Evolutionary conservation across 768 basidiomycete genomes (phyloP), one percentile per base, ranked within the genome.

Genomic region (Macrolepiota albuminosa): DNA sequence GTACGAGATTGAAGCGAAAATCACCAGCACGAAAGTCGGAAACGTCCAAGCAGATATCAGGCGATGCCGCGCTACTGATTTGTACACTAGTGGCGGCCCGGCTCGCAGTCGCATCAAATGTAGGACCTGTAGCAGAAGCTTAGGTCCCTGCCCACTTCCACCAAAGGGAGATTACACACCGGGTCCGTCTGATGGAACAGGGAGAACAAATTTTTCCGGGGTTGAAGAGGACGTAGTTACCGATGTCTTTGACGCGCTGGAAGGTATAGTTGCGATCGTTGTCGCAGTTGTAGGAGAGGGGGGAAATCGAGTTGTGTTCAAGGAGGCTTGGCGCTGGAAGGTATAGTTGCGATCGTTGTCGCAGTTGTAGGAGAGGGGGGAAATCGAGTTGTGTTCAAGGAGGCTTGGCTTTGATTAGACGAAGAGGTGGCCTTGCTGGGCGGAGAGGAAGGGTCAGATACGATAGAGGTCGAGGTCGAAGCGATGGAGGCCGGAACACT

Each of bases 1-100:
- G 72, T 40, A 74, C 70, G 49, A 74, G 67, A 60, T 74, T 72
- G 61, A 71, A 68, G 39, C 68, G 62, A 39, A 68, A 68, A 47
- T 71, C 69, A n/a, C 69, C 67, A 55, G 69, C 67, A 26, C 66
- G 63, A 65, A 74, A 74, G 63, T 74, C 66, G 10, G 71, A 71
- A 31, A 68, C 68, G 54, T 72, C 68, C 58, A 72, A 68, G 39
- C 69, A 69, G 21, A 62, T 66, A 51, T 70, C 63, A 39, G 69
- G 65, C 6, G 68, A 64, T 2, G 60, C 61, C 18, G 61, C 63
- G 34, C 57, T 69, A 42, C 58, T 63, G 47, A 67, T 66, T 42
- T 67, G 68, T 39, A 61, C 57, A 29, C 51, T 56, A 24, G 64
- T 68, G 29, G 68, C 67, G 34, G 62, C 67, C 36, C 69, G 65